Percentiles rank a stretch among this genome's conserved stretches.
Conservation (phyloP, 768 basidiomycete species). For the Cystobasidium onofrii region DNA sequence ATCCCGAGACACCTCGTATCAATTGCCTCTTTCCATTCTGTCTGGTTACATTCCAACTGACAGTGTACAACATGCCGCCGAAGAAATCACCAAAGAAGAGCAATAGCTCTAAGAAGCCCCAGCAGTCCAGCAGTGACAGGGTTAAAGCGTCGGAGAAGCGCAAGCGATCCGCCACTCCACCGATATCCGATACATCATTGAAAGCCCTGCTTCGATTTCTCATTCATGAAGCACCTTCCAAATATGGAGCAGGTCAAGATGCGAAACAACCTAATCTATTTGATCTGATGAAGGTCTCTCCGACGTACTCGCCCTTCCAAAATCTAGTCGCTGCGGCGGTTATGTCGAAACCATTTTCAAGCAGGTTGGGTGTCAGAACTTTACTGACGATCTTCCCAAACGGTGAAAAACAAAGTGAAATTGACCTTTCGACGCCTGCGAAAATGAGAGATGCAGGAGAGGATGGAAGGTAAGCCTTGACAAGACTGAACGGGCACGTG, state of each 20-base stretch:
- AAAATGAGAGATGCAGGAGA: constrained; percentile 22
- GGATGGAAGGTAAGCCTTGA: constrained; percentile 30
- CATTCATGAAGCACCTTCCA: not conserved
- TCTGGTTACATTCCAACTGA: not conserved
- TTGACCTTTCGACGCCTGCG: constrained; percentile 18
- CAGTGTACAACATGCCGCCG: not conserved
- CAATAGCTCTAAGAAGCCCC: not conserved
- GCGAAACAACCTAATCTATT: constrained; percentile 26
- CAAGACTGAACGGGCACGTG: not conserved
- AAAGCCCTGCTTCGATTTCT: constrained; percentile 1
- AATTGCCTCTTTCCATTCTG: not conserved
- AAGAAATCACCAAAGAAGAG: not conserved
- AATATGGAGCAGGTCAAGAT: not conserved
- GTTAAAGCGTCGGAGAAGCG: not conserved
- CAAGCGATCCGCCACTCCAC: not conserved
- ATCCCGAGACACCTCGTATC: too few species aligned
- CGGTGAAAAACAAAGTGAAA: not conserved
- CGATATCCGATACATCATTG: not conserved
- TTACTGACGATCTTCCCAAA: constrained; percentile 11
- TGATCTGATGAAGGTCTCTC: not conserved
- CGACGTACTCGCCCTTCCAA: constrained; percentile 17
- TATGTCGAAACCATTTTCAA: constrained; percentile 20
- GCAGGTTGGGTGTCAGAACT: constrained; percentile 9
- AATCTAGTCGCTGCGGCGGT: constrained; percentile 13
- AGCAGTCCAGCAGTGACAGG: not conserved